Percentiles rank a stretch among this genome's conserved stretches.
Evolutionary conservation across 2,329 filamentous ascomycete species (phyloP).

Genomic region (Trichoderma harzianum): DNA sequence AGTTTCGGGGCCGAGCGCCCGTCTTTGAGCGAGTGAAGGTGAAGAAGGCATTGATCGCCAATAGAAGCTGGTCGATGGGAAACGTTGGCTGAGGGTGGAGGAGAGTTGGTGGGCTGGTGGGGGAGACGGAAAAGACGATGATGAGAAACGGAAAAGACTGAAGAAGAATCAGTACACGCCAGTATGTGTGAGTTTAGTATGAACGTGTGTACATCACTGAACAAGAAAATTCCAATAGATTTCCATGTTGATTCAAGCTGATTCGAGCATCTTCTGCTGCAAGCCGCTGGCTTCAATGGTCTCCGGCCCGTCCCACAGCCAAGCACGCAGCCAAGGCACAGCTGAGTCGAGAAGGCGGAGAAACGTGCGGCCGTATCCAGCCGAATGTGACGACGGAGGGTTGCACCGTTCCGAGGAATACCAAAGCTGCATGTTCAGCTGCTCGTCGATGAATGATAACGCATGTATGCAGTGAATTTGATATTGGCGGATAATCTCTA

Average conservation of each 20-base stretch:
- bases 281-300: background rate
- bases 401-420: background rate
- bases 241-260: background rate
- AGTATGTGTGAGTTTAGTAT: background rate
- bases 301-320: conserved; percentile 3
- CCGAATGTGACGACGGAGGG: background rate
- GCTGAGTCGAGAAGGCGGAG: background rate
- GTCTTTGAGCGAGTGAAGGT: background rate
- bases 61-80: background rate
- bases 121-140: background rate
- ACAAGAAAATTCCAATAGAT: background rate
- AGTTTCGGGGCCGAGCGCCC: background rate
- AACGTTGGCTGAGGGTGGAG: background rate
- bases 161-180: background rate
- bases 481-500: background rate
- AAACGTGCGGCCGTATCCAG: background rate
- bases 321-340: background rate
- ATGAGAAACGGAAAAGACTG: background rate
- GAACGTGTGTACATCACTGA: background rate
- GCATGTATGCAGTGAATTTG: background rate
- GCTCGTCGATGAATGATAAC: background rate
- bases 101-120: background rate
- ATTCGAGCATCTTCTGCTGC: background rate
- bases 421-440: background rate
- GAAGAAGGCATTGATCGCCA: background rate